Evolutionary conservation across 768 basidiomycete genomes (phyloP).

Genomic region (Suillus subalutaceus): DNA sequence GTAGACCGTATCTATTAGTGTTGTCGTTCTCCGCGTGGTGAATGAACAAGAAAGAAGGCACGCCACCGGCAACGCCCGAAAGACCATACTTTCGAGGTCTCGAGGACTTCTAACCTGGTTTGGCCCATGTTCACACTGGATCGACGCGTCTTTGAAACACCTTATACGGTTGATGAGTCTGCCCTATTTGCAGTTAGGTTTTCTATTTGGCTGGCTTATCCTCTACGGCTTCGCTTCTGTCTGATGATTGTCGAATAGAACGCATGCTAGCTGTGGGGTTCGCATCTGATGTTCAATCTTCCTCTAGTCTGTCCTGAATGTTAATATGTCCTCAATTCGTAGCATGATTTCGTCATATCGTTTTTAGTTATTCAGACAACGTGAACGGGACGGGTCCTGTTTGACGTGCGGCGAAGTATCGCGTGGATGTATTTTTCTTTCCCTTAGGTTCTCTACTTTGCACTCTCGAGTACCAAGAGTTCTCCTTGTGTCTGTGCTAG

Average conservation of each 20-base stretch:
- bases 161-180: not conserved
- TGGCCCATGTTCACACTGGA: not conserved
- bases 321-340: not conserved
- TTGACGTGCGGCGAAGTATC: not conserved
- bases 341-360: not conserved
- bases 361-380: not conserved
- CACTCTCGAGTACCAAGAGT: not conserved
- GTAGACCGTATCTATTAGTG: too few species aligned
- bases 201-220: not conserved
- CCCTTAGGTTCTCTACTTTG: not conserved
- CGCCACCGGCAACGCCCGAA: not conserved
- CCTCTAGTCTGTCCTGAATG: not conserved
- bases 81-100: not conserved
- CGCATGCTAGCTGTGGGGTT: not conserved
- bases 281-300: not conserved
- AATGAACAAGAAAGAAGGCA: too few species aligned
- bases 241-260: constrained; percentile 4
- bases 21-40: too few species aligned
- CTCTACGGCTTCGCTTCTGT: not conserved
- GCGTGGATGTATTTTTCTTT: not conserved
- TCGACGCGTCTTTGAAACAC: not conserved
- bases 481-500: not conserved
- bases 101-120: not conserved
- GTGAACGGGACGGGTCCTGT: not conserved
- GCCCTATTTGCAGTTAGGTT: not conserved